Percentiles rank a stretch among this genome's conserved stretches.
Evolutionary conservation across 1,284 basidiomycete genomes (phyloP).

Genomic region (Pyrrhoderma noxium): DNA sequence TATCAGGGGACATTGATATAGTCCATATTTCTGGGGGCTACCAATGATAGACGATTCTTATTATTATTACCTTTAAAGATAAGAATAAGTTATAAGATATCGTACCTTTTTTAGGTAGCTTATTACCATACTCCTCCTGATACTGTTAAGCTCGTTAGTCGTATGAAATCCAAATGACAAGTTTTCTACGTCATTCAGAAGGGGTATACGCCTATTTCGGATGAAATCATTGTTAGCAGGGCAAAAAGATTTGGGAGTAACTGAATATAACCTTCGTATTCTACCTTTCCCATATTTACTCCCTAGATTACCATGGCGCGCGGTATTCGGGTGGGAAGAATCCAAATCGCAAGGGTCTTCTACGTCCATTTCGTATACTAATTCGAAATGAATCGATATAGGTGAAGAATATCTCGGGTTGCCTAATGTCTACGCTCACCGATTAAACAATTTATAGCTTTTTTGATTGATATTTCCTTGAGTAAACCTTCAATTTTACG

Average conservation of each 20-base stretch:
- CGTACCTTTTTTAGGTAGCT: constrained; percentile 12
- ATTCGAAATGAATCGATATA: no score
- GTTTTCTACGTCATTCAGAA: constrained; percentile 12
- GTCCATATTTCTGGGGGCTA: constrained; percentile 15
- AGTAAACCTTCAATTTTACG: constrained; percentile 9
- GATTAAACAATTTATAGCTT: constrained; percentile 14
- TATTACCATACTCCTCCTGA: constrained; percentile 1
- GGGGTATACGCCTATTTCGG: constrained; percentile 11
- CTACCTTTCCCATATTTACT: constrained; percentile 2
- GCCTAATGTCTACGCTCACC: no score
- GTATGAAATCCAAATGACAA: constrained; percentile 4
- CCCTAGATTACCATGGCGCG: no score
- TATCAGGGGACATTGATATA: background rate
- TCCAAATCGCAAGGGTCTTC: background rate
- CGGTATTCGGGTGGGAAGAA: background rate
- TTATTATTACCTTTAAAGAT: background rate
- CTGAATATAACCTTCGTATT: background rate
- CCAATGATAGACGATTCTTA: background rate
- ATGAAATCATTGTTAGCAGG: no score
- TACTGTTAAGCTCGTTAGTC: background rate
- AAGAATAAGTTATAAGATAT: background rate
- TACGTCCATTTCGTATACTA: background rate
- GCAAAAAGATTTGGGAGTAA: background rate
- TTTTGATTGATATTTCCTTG: constrained; percentile 3
- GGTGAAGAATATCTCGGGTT: no score